Conservation (phyloP, 108 stramenopile species). For the Phaeodactylum tricornutum region DNA sequence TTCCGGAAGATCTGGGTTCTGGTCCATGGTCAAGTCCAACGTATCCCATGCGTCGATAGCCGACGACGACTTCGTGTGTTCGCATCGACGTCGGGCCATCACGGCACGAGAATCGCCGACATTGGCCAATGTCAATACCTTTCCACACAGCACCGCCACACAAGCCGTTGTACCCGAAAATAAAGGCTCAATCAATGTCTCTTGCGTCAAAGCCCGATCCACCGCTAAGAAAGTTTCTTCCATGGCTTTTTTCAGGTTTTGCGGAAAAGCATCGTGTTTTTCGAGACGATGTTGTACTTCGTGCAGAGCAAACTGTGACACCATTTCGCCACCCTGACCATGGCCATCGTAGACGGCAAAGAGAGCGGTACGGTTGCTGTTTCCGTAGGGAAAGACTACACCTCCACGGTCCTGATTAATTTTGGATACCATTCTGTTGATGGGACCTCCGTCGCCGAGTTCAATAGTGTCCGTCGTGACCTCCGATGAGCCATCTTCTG, state of each 20-base stretch:
- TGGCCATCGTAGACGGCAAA: slow-evolving; percentile 90
- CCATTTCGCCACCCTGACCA: slow-evolving; percentile 86
- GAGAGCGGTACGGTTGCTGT: slow-evolving; percentile 52
- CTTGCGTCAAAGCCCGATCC: slow-evolving; percentile 58
- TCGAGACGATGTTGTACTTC: slow-evolving; percentile 66
- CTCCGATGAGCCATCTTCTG: neutral
- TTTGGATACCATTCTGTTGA: slow-evolving; percentile 29
- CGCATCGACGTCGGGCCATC: slow-evolving; percentile 31
- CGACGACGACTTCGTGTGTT: neutral
- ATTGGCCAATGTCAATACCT: slow-evolving; percentile 73
- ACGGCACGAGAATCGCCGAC: slow-evolving; percentile 91
- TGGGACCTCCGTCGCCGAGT: neutral
- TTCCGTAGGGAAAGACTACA: slow-evolving; percentile 84
- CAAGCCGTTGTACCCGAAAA: slow-evolving; percentile 91
- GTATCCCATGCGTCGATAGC: slow-evolving; percentile 16
- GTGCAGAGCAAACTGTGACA: slow-evolving; percentile 83
- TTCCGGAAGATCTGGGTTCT: slow-evolving; percentile 82
- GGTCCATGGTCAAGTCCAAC: slow-evolving; percentile 71
- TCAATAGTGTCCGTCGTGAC: neutral
- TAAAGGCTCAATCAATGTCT: slow-evolving; percentile 59
- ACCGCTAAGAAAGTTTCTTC: slow-evolving; percentile 69
- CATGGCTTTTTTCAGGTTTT: slow-evolving; percentile 52
- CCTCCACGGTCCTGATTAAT: slow-evolving; percentile 97
- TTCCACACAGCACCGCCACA: slow-evolving; percentile 62
- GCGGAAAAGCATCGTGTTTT: slow-evolving; percentile 35